A percentile compares a stretch with the other conserved stretches of the same genome.
phyloP scores from a whole-genome alignment of 306 rosid genomes.

The Malus domestica region DNA sequence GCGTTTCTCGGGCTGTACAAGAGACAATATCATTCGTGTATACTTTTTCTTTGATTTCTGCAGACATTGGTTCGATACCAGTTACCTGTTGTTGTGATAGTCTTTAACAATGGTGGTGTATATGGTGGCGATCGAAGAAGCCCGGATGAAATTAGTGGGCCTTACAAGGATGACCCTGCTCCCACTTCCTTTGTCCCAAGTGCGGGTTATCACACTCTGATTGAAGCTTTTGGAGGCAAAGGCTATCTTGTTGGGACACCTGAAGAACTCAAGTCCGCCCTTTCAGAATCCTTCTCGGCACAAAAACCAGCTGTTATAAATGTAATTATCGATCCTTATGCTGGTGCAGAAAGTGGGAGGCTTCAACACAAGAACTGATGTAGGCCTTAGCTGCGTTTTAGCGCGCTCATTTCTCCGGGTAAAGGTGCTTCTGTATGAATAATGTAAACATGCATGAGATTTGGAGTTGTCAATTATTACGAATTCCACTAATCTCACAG shows the following conservation, averaged over 20 bases:
- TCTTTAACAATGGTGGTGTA: slow-evolving; percentile 89
- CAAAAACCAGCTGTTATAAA: slow-evolving; percentile 65
- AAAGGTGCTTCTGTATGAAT: not conserved
- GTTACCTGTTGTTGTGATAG: slow-evolving; percentile 79
- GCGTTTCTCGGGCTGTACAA: not conserved
- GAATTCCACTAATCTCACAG: not conserved
- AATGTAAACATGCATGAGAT: not conserved
- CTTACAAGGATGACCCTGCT: slow-evolving; percentile 84
- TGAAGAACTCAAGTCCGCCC: slow-evolving; percentile 70
- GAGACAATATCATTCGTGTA: not conserved
- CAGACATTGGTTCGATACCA: slow-evolving; percentile 97
- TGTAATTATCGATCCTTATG: slow-evolving; percentile 75
- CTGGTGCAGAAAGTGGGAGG: slow-evolving; percentile 95
- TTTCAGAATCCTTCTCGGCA: slow-evolving; percentile 67
- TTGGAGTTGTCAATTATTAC: not conserved
- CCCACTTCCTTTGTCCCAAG: slow-evolving; percentile 79
- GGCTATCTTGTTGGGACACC: slow-evolving; percentile 76
- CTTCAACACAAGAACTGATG: slow-evolving; percentile 80
- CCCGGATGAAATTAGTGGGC: slow-evolving; percentile 72
- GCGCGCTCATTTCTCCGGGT: not conserved
- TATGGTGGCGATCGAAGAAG: slow-evolving; percentile 65
- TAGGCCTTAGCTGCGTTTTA: not conserved
- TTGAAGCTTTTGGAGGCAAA: slow-evolving; percentile 98
- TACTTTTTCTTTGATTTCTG: slow-evolving; percentile 6
- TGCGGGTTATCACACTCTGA: slow-evolving; percentile 72